Conservation (phyloP, 805 yeast genomes). For the Zygosaccharomyces gambellarensis region DNA sequence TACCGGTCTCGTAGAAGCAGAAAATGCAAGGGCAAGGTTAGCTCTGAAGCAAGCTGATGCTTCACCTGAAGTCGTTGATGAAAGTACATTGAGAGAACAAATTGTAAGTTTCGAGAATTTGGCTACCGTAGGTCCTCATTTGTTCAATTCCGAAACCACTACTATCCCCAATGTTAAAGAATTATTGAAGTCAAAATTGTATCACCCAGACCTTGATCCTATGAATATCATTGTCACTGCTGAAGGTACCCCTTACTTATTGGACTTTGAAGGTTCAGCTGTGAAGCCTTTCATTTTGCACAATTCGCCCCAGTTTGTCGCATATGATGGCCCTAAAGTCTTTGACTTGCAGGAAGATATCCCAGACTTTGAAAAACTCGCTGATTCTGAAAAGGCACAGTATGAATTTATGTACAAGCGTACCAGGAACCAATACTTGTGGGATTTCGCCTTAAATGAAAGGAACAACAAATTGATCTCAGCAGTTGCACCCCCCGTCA, state of each 20-base stretch:
- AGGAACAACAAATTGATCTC: constrained; percentile 64
- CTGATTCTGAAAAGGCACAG: constrained; percentile 70
- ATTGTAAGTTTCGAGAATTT: constrained; percentile 60
- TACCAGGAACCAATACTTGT: constrained; percentile 85
- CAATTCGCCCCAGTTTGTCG: constrained; percentile 75
- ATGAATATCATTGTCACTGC: constrained; percentile 65
- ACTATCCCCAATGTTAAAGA: constrained; percentile 59
- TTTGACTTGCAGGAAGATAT: constrained; percentile 71
- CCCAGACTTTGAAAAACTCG: constrained; percentile 60
- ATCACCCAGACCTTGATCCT: constrained; percentile 84
- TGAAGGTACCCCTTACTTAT: constrained; percentile 43
- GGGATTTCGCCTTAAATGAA: constrained; percentile 74
- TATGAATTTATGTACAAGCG: constrained; percentile 81
- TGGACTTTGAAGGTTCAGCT: constrained; percentile 79
- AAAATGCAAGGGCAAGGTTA: constrained; percentile 50
- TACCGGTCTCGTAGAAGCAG: constrained; percentile 63
- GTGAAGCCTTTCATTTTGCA: constrained; percentile 79
- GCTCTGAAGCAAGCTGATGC: constrained; percentile 53
- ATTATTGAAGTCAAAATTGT: constrained; percentile 66
- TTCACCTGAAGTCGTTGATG: constrained; percentile 41
- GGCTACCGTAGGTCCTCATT: constrained; percentile 47
- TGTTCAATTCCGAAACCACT: constrained; percentile 47
- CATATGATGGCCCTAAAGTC: constrained; percentile 84
- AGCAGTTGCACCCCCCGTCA: constrained; percentile 78
- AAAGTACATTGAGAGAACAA: constrained; percentile 45